Evolutionary conservation across 768 basidiomycete species (phyloP).

Genomic region (Symmetrospora coprosmae): DNA sequence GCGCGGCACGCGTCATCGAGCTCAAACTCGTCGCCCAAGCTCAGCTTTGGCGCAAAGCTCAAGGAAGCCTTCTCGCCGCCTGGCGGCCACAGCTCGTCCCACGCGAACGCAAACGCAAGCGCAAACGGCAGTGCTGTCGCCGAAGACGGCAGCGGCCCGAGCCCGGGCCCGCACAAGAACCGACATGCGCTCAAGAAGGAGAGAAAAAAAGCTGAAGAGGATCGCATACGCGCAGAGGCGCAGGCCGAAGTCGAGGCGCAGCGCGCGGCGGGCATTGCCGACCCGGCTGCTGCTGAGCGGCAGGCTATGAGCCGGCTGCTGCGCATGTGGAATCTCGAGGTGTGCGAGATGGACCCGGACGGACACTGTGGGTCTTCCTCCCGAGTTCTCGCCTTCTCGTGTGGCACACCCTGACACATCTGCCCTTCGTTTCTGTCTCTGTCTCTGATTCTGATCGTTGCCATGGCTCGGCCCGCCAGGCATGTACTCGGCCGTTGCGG

Average conservation of each 20-base stretch:
- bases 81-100: too few relatives aligned
- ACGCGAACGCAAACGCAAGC: too few relatives aligned
- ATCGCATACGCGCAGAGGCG: conserved; percentile 13
- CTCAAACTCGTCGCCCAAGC: neutral
- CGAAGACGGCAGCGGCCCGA: too few relatives aligned
- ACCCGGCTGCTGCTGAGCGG: conserved; percentile 6
- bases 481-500: conserved; percentile 9
- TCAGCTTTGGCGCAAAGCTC: conserved; percentile 1
- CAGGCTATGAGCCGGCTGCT: neutral
- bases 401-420: too few relatives aligned
- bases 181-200: conserved; percentile 13
- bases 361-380: conserved; percentile 13
- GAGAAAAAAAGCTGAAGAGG: conserved; percentile 2
- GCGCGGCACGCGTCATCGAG: neutral
- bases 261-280: neutral
- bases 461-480: neutral
- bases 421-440: too few relatives aligned
- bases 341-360: conserved; percentile 20
- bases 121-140: too few relatives aligned
- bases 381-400: too few relatives aligned
- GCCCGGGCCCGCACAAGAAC: neutral
- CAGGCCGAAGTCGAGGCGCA: conserved; percentile 11
- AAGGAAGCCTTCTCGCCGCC: neutral
- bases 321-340: neutral
- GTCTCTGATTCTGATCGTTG: too few relatives aligned